These are phyloP conservation scores for Sphaerostilbella broomeana DNA, from an alignment of 2,329 filamentous ascomycete genomes.

Conservation along the genomic window DNA sequence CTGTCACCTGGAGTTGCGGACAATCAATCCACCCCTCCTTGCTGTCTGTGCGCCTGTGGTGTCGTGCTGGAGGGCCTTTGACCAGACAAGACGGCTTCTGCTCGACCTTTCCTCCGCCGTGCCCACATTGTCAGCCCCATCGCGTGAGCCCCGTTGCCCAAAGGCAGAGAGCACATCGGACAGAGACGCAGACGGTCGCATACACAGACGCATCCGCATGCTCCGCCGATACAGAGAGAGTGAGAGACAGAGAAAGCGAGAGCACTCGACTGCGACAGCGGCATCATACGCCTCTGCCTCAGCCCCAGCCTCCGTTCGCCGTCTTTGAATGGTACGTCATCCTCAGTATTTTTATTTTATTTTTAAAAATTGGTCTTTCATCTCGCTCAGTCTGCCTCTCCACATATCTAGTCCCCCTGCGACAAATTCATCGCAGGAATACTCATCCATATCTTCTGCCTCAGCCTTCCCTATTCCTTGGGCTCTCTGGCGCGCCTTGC, in stretches of 20 bases:
- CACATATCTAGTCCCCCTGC: too few relatives aligned
- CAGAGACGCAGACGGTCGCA: too few relatives aligned
- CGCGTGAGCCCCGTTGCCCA: conserved; percentile 7
- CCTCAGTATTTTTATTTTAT: not conserved
- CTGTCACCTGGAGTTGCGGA: conserved; percentile 2
- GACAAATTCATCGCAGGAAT: too few relatives aligned
- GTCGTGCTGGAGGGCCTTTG: conserved; percentile 10
- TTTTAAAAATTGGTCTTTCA: too few relatives aligned
- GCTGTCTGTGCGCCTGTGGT: conserved; percentile 12
- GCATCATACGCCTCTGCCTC: not conserved
- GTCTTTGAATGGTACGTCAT: conserved; percentile 14
- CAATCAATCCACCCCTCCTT: conserved; percentile 7
- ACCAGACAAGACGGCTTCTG: conserved; percentile 6
- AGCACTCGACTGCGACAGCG: conserved; percentile 9
- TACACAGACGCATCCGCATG: too few relatives aligned
- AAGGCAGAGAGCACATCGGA: conserved; percentile 12
- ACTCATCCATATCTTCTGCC: too few relatives aligned
- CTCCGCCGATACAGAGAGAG: too few relatives aligned
- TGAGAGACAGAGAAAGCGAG: too few relatives aligned
- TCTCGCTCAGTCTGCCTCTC: too few relatives aligned
- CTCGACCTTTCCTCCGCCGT: conserved; percentile 10
- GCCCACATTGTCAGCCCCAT: conserved; percentile 15
- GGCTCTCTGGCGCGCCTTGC: too few relatives aligned
- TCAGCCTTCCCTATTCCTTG: too few relatives aligned
- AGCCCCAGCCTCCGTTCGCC: conserved; percentile 4